A percentile compares a stretch with the other conserved stretches of the same genome.
These are phyloP conservation scores for Drechslerella stenobrocha DNA, from an alignment of 2,329 filamentous ascomycete species.

Conservation along the genomic window DNA sequence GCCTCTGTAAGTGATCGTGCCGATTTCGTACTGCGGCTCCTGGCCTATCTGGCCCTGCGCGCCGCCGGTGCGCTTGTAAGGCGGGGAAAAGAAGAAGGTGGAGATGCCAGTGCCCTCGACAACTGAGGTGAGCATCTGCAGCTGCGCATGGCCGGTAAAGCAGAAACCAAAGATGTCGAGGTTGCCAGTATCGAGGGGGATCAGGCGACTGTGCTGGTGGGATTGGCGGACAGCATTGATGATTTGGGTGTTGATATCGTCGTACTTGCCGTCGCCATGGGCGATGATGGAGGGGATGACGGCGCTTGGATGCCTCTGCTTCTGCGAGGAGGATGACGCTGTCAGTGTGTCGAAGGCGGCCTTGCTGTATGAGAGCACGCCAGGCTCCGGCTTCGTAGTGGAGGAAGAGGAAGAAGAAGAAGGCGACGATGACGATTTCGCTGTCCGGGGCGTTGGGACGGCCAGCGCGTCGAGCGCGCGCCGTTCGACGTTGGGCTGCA, in stretches of 20 bases:
- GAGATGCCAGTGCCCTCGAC: constrained; percentile 34
- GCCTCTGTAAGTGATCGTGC: constrained; percentile 29
- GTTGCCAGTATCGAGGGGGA: constrained; percentile 22
- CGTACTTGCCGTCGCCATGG: constrained; percentile 33
- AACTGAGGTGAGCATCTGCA: constrained; percentile 34
- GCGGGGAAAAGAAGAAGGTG: constrained; percentile 24
- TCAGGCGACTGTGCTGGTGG: constrained; percentile 21
- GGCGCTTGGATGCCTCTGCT: constrained; percentile 25
- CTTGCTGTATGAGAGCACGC: constrained; percentile 23
- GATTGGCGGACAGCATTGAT: constrained; percentile 26
- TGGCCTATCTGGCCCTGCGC: constrained; percentile 23
- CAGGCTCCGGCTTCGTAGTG: constrained; percentile 1
- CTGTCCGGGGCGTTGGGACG: neutral
- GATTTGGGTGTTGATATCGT: constrained; percentile 36
- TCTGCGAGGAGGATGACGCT: neutral
- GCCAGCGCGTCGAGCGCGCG: constrained; percentile 4
- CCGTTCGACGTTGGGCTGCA: neutral
- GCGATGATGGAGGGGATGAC: constrained; percentile 32
- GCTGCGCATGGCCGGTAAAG: constrained; percentile 35
- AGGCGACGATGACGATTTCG: neutral
- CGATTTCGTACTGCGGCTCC: constrained; percentile 27
- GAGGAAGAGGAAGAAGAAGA: too few relatives aligned
- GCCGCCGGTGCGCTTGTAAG: constrained; percentile 14
- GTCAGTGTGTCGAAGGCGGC: constrained; percentile 27
- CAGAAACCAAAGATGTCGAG: constrained; percentile 33